These are phyloP conservation scores for Hepatocystis sp. DNA, from an alignment of 169 alveolate genomes.

Conservation along the genomic window DNA sequence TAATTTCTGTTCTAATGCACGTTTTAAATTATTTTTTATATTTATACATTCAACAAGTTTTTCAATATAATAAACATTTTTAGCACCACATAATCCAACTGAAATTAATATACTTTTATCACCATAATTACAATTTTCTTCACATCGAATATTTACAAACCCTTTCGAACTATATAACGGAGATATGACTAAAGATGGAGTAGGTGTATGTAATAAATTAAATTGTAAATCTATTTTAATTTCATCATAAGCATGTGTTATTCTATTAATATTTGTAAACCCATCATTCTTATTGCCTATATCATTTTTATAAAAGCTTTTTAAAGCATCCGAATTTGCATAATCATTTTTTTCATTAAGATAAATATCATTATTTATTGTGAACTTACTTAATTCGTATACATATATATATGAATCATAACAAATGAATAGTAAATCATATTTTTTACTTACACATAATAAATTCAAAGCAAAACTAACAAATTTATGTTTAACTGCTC, in stretches of 20 bases:
- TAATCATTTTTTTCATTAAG: neutral
- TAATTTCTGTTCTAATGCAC: conserved; percentile 25
- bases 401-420: conserved; percentile 48
- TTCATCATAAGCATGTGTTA: conserved; percentile 40
- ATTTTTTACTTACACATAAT: conserved; percentile 64
- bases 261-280: conserved; percentile 48
- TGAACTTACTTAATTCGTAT: conserved; percentile 34
- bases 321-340: neutral
- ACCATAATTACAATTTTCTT: conserved; percentile 24
- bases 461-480: conserved; percentile 56
- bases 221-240: conserved; percentile 34
- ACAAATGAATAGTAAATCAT: conserved; percentile 46
- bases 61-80: conserved; percentile 56
- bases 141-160: conserved; percentile 60
- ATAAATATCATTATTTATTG: conserved; percentile 23
- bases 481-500: conserved; percentile 39
- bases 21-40: conserved; percentile 43
- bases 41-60: conserved; percentile 60
- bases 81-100: conserved; percentile 70
- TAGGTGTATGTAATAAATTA: conserved; percentile 21
- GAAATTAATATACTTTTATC: conserved; percentile 52
- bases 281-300: conserved; percentile 26
- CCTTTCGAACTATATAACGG: conserved; percentile 55
- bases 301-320: conserved; percentile 25
- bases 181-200: conserved; percentile 32